Evolutionary conservation across 2,329 filamentous ascomycete genomes (phyloP), one percentile per base, ranked within the genome.

Genomic region (Trichoderma endophyticum): DNA sequence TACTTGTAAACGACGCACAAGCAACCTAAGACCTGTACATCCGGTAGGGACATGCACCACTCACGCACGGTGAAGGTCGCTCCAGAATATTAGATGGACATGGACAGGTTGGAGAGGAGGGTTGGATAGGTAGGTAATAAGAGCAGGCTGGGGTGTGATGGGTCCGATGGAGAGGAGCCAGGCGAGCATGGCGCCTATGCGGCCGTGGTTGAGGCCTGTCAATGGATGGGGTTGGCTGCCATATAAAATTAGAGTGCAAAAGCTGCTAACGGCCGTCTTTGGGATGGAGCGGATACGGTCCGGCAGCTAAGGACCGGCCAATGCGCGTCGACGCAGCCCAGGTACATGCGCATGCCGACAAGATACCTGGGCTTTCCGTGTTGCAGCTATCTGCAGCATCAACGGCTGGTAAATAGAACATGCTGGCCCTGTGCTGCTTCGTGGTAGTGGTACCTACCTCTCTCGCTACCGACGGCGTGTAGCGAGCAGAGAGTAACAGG

Each of bases 171-270:
- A 74, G 67, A 74, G 76, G 77, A 76, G 74, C 81, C 78, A 81
- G 79, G 79, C 80, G 80, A 83, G 80, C 76, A 80, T 79, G 82
- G 84, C 84, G 84, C 80, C 81, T 84, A 84, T 77, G 76, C 75
- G 76, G 78, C 76, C 76, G 78, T 78, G 79, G 79, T 75, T 78
- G 78, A 71, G 79, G 78, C 79, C 78, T 82, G 81, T 83, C 79
- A 84, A 79, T 84, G 84, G 84, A 81, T 78, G 80, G 77, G 69
- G 73, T 74, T 75, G 77, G 74, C 79, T 76, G 74, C 77, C 79
- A 81, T 82, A 83, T 84, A 82, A 84, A 83, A 84, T 84, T 83
- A 84, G 82, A 80, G 78, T 57, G 74, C 65, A 64, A 63, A 66
- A 57, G 71, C 32, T 69, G 71, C 62, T 48, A 60, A 36, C 64